Base-by-base conservation (phyloP, 306 rosid species). In the Macrotyloma uniflorum region DNA sequence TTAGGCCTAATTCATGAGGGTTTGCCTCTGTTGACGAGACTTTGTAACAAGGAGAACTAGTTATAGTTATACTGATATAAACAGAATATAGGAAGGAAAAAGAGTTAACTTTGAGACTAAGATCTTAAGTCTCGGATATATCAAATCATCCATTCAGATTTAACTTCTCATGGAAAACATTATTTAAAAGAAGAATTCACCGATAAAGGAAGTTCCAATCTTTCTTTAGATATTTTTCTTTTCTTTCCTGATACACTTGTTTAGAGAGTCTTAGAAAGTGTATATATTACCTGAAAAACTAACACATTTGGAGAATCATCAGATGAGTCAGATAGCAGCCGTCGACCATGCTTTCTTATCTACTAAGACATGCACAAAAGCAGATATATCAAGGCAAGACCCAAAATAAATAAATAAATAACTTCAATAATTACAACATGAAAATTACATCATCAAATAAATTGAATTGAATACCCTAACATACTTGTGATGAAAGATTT, bases 271-370 rank as follows among this genome's bases (percentile, higher is more conserved):
- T 22, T 45, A 79, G 22, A 76, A 71, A 57, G 67, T 30, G 18
- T 68, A 73, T 23, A 79, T 61, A 58, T 78, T 87, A 93, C 98
- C 98, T 95, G 98, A 74, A 92, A 95, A 81, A 89, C 97, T 58
- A 90, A 79, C 74, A 86, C 88, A 84, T 86, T 95, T 70, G 99
- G 86, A 85, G 87, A 85, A 70, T 81, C 84, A 24, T 84, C 98
- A 68, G 84, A 85, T 45, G 91, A 84, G 87, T 93, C 97, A n/a
- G 98, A 83, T 40, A 93, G 87, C 77, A 89, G 91, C 76, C 89
- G 74, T 65, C 50, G 90, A 51, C 86, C 84, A 85, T 68, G 79
- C 86, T 86, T 87, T 78, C 79, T 86, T 81, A 83, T 87, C 97
- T 92, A 59, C 61, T 19, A 73, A 81, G 75, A 70, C 80, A 61